A percentile compares a stretch with the other conserved stretches of the same genome.
Evolutionary conservation across 805 yeast species (phyloP).

Genomic region (Myxozyma geophila): DNA sequence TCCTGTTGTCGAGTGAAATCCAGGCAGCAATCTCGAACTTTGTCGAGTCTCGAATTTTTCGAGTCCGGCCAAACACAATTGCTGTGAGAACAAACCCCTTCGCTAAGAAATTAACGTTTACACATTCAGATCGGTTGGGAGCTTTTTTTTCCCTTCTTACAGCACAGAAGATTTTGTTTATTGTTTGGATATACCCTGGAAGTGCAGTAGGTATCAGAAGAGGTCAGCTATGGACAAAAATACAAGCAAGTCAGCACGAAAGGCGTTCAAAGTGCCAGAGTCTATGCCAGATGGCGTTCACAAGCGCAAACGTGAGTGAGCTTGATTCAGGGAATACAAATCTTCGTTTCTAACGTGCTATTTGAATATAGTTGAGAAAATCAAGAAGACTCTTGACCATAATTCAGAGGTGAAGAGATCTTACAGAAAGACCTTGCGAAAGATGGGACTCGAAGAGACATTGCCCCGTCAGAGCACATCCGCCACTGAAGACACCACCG

Average conservation of each 20-base stretch:
- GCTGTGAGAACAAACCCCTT: no score
- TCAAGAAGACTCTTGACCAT: conserved; percentile 24
- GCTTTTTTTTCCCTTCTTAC: background rate
- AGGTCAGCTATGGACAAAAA: background rate
- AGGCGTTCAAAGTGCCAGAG: conserved; percentile 23
- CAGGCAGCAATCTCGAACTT: no score
- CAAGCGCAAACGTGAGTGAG: conserved; percentile 30
- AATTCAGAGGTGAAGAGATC: conserved; percentile 31
- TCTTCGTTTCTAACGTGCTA: background rate
- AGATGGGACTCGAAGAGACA: conserved; percentile 25
- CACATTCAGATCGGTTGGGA: background rate
- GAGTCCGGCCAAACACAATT: no score
- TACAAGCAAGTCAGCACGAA: background rate
- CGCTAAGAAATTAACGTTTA: background rate
- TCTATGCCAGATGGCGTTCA: conserved; percentile 36
- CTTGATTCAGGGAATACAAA: background rate
- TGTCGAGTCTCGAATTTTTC: no score
- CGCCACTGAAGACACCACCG: conserved; percentile 4
- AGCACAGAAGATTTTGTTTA: background rate
- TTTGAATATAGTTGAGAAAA: conserved; percentile 23
- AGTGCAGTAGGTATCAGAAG: no score
- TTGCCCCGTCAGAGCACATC: background rate
- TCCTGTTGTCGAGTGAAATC: no score
- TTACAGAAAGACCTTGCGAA: conserved; percentile 23
- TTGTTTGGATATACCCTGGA: background rate